Conservation (phyloP, 345 rosid species). For the Physaria fendleri region DNA sequence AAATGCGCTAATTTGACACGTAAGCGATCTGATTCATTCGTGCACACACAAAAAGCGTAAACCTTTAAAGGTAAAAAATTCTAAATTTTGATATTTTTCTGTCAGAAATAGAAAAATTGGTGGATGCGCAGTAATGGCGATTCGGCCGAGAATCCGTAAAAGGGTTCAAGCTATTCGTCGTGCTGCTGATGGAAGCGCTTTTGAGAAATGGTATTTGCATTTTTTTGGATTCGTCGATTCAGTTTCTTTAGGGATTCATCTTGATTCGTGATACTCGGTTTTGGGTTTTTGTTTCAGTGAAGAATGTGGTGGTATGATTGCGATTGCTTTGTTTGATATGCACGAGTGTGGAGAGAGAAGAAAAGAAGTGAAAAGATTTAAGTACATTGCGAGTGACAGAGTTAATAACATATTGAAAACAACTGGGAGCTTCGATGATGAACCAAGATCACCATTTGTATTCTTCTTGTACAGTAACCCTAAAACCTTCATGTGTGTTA, state of each 20-base stretch:
- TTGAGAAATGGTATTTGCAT: constrained; percentile 47
- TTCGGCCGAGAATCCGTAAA: constrained; percentile 49
- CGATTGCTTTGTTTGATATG: constrained; percentile 69
- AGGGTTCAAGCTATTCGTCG: constrained; percentile 65
- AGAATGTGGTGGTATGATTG: constrained; percentile 47
- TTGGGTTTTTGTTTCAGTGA: constrained; percentile 32
- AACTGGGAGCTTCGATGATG: constrained; percentile 25
- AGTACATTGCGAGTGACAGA: constrained; percentile 33
- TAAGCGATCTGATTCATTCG: neutral
- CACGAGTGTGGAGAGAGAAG: constrained; percentile 48
- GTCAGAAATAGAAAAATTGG: constrained; percentile 14
- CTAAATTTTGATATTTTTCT: neutral
- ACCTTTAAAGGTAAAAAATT: neutral
- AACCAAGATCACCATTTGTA: constrained; percentile 68
- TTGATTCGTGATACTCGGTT: constrained; percentile 18
- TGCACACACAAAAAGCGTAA: neutral
- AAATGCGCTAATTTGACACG: constrained; percentile 9
- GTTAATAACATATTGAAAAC: constrained; percentile 14
- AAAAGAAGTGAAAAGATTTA: constrained; percentile 59
- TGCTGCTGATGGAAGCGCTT: constrained; percentile 80
- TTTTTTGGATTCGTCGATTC: neutral
- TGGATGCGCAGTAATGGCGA: constrained; percentile 43
- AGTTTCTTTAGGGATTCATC: neutral
- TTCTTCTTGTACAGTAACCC: constrained; percentile 54
- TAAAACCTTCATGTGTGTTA: neutral